Percentiles rank a stretch among this genome's conserved stretches.
Evolutionary conservation across 2,329 filamentous ascomycete species (phyloP).

Genomic region (Xylaria multiplex): DNA sequence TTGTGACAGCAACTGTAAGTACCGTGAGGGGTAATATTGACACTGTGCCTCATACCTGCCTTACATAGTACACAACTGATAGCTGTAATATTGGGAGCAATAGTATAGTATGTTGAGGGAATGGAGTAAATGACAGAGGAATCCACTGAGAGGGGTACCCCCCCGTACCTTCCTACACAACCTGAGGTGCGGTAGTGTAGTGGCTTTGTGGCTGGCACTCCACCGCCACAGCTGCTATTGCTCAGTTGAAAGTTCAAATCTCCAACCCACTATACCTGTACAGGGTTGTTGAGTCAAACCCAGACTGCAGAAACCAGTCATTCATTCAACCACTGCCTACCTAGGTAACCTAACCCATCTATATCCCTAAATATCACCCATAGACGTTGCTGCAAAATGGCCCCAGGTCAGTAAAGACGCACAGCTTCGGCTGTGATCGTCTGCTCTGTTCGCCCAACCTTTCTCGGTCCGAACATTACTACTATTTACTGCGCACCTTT

Average conservation of each 20-base stretch:
- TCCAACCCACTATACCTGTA: conserved; percentile 11
- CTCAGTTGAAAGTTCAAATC: background rate
- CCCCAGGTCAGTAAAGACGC: conserved; percentile 58
- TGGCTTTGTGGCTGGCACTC: conserved; percentile 8
- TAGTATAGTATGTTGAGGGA: too few species aligned
- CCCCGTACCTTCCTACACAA: too few species aligned
- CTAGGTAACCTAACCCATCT: conserved; percentile 9
- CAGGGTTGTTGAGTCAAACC: conserved; percentile 33
- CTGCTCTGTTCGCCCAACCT: conserved; percentile 47
- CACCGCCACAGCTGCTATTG: conserved; percentile 13
- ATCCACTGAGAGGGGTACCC: too few species aligned
- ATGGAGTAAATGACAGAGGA: too few species aligned
- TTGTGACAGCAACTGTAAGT: background rate
- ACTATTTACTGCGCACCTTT: conserved; percentile 20
- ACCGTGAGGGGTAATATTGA: too few species aligned
- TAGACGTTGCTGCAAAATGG: conserved; percentile 53
- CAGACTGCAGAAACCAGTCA: conserved; percentile 21
- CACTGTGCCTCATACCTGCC: too few species aligned
- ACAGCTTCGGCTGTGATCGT: conserved; percentile 65
- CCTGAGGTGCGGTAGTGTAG: background rate
- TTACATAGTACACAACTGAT: too few species aligned
- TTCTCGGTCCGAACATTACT: conserved; percentile 36
- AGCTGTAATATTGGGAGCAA: too few species aligned
- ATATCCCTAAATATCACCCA: conserved; percentile 19
- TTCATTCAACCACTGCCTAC: background rate